Conservation (phyloP, 1,139 yeast species). For the Magnusiomyces tetraspermus region DNA sequence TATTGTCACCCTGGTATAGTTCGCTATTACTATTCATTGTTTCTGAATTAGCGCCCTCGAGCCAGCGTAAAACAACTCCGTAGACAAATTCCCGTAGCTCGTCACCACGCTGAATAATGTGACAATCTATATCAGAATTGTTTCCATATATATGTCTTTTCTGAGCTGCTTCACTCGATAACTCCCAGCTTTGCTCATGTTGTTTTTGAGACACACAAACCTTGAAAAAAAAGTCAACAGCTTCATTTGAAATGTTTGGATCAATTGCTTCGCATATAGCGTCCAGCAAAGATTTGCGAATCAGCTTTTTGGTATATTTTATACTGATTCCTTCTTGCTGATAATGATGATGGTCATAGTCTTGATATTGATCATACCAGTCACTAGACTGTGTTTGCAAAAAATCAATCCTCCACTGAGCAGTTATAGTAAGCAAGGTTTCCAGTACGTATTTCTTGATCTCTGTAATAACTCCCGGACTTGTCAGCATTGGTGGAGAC, state of each 20-base stretch:
- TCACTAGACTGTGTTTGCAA: no score
- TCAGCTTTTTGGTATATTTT: not conserved
- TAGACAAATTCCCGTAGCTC: conserved; percentile 4
- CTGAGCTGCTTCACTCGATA: no score
- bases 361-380: no score
- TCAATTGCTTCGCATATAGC: conserved; percentile 5
- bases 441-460: not conserved
- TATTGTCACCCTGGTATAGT: not conserved
- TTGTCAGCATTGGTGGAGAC: not conserved
- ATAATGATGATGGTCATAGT: not conserved
- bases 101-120: not conserved
- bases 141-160: not conserved
- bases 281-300: conserved; percentile 4
- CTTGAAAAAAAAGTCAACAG: conserved; percentile 10
- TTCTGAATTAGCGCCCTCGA: conserved; percentile 3
- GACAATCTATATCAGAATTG: not conserved
- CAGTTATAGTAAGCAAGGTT: not conserved
- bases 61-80: conserved; percentile 10
- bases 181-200: not conserved
- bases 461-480: not conserved
- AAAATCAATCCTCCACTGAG: not conserved
- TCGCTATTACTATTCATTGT: not conserved
- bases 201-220: not conserved
- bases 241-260: conserved; percentile 8
- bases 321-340: not conserved